phyloP scores from a whole-genome alignment of 148 eudicot species.

The Rhododendron molle region DNA sequence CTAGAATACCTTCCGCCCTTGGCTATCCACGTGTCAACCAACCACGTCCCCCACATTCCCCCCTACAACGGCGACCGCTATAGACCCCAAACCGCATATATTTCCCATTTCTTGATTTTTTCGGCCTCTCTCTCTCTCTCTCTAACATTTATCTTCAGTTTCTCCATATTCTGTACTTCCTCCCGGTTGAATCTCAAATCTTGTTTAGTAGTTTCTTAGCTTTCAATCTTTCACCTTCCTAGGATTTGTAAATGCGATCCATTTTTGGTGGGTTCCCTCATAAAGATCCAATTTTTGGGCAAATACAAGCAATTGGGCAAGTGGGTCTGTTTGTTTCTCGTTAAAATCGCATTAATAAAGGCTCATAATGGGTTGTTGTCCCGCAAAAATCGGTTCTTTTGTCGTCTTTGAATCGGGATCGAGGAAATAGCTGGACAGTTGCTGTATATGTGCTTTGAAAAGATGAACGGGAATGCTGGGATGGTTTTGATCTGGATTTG shows the following conservation, averaged over 20 bases:
- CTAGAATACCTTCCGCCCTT: slow-evolving; percentile 14
- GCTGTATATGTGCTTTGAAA: slow-evolving; percentile 12
- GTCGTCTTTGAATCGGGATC: slow-evolving; percentile 2
- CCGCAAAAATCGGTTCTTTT: slow-evolving; percentile 2
- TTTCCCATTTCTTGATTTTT: neutral
- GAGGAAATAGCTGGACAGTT: slow-evolving; percentile 4
- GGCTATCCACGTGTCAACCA: slow-evolving; percentile 13
- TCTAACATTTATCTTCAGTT: too few relatives aligned
- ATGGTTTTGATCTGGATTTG: neutral
- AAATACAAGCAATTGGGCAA: slow-evolving; percentile 9
- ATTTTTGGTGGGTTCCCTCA: neutral
- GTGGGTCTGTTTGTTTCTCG: slow-evolving; percentile 22
- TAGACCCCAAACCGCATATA: neutral
- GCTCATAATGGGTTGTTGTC: neutral
- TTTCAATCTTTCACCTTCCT: neutral
- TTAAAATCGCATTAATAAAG: slow-evolving; percentile 13
- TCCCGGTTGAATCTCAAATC: neutral
- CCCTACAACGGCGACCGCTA: slow-evolving; percentile 3
- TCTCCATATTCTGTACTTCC: neutral
- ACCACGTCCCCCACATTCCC: slow-evolving; percentile 1
- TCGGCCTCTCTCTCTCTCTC: neutral
- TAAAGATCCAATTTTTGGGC: neutral
- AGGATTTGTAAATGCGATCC: neutral
- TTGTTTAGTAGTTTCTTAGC: neutral
- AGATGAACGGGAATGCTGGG: neutral